These are phyloP conservation scores for Penicillium roqueforti DNA, from an alignment of 495 filamentous ascomycete genomes.

Conservation along the genomic window DNA sequence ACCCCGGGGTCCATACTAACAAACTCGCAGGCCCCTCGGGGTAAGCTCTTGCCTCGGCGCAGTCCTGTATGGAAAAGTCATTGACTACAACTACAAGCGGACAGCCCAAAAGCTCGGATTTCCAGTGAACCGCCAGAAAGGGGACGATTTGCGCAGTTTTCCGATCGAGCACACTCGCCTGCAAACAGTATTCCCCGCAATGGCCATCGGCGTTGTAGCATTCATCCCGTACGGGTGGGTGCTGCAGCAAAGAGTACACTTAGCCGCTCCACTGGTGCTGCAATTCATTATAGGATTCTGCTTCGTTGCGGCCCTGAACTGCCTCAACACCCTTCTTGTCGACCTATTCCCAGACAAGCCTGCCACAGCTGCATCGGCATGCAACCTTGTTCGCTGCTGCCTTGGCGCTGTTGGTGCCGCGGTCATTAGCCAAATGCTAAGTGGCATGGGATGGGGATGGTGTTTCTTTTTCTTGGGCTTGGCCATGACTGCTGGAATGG, in stretches of 20 bases:
- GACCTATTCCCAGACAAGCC: slow-evolving; percentile 57
- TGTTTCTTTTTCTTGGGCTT: slow-evolving; percentile 49
- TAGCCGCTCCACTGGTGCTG: slow-evolving; percentile 51
- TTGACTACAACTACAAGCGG: slow-evolving; percentile 55
- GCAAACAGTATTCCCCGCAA: slow-evolving; percentile 42
- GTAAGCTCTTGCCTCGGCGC: slow-evolving; percentile 40
- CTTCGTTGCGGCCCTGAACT: slow-evolving; percentile 48
- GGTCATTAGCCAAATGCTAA: slow-evolving; percentile 56
- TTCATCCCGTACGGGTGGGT: slow-evolving; percentile 57
- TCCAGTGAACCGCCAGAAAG: slow-evolving; percentile 43
- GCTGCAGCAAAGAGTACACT: slow-evolving; percentile 39
- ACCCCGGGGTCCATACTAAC: background rate
- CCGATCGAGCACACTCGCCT: slow-evolving; percentile 58
- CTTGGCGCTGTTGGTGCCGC: slow-evolving; percentile 60
- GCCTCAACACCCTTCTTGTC: slow-evolving; percentile 45
- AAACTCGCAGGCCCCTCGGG: slow-evolving; percentile 48
- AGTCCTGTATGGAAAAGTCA: slow-evolving; percentile 50
- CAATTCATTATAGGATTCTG: slow-evolving; percentile 53
- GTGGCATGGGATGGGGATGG: slow-evolving; percentile 59
- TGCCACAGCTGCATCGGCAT: slow-evolving; percentile 59
- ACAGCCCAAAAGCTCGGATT: slow-evolving; percentile 45
- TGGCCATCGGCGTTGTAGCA: slow-evolving; percentile 36
- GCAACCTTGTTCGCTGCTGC: slow-evolving; percentile 61
- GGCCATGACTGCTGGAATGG: slow-evolving; percentile 33
- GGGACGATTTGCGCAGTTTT: slow-evolving; percentile 50